A percentile compares a stretch with the other conserved stretches of the same genome.
phyloP scores from a whole-genome alignment of 208 protist genomes.

The Porcisia hertigi region DNA sequence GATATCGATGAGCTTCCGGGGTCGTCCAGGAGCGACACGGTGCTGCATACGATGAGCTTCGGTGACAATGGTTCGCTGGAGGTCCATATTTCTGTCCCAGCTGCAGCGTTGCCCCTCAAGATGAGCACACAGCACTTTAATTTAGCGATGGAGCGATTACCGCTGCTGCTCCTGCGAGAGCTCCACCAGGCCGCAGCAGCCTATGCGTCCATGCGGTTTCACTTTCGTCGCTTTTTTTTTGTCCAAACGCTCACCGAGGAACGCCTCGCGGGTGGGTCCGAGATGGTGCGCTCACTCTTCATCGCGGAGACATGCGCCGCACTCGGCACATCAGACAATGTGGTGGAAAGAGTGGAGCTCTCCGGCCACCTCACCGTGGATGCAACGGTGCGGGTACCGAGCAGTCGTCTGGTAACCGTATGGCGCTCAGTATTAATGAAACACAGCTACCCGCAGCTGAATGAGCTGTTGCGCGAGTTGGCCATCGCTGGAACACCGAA shows the following conservation, averaged over 20 bases:
- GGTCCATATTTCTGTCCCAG: conserved; percentile 11
- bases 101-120: not conserved
- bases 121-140: conserved; percentile 11
- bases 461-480: conserved; percentile 9
- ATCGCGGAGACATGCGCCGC: conserved; percentile 14
- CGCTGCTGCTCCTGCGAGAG: conserved; percentile 5
- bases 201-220: conserved; percentile 3
- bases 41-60: conserved; percentile 6
- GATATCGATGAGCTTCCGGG: not conserved
- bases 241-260: conserved; percentile 4
- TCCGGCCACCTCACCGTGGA: conserved; percentile 10
- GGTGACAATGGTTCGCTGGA: conserved; percentile 2
- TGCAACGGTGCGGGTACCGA: conserved; percentile 15
- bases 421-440: conserved; percentile 10
- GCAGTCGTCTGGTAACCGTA: not conserved
- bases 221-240: conserved; percentile 22
- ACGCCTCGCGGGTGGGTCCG: not conserved
- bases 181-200: conserved; percentile 5
- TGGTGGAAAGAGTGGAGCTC: conserved; percentile 8
- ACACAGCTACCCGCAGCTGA: conserved; percentile 21
- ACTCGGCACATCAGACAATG: conserved; percentile 11
- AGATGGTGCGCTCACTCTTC: conserved; percentile 8
- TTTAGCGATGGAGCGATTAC: not conserved
- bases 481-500: not conserved
- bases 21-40: not conserved